Percentiles rank a stretch among this genome's conserved stretches.
These are phyloP conservation scores for Plasmodium falciparum DNA, from an alignment of 169 alveolate species.

Conservation along the genomic window DNA sequence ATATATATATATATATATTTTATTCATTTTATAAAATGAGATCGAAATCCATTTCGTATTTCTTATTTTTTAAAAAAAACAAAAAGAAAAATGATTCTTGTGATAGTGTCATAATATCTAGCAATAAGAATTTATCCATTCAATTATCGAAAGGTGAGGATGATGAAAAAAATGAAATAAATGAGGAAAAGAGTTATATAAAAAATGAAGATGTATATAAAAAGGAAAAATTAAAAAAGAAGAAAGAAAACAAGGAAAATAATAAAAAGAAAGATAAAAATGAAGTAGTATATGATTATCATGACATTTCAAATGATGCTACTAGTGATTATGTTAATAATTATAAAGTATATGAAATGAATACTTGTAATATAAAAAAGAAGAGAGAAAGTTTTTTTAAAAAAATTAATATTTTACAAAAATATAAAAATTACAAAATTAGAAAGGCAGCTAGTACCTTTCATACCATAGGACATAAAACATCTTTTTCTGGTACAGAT, in stretches of 20 bases:
- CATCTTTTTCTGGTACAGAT: conserved; percentile 8
- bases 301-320: background rate
- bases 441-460: conserved; percentile 58
- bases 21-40: conserved; percentile 13
- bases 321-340: background rate
- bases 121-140: conserved; percentile 6
- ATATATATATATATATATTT: background rate
- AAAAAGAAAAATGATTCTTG: conserved; percentile 15
- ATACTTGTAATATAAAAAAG: conserved; percentile 21
- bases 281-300: background rate
- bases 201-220: conserved; percentile 4
- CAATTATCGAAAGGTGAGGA: conserved; percentile 3
- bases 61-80: conserved; percentile 53
- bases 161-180: conserved; percentile 7
- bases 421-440: conserved; percentile 54
- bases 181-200: conserved; percentile 1
- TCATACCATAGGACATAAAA: conserved; percentile 10
- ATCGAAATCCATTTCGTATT: conserved; percentile 41
- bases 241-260: background rate
- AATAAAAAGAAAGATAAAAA: background rate
- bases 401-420: conserved; percentile 67
- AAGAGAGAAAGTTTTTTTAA: conserved; percentile 75
- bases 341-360: background rate
- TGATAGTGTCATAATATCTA: conserved; percentile 19
- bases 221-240: background rate